These are phyloP conservation scores for Calendula officinalis DNA, from an alignment of 129 eudicot genomes.

Conservation along the genomic window DNA sequence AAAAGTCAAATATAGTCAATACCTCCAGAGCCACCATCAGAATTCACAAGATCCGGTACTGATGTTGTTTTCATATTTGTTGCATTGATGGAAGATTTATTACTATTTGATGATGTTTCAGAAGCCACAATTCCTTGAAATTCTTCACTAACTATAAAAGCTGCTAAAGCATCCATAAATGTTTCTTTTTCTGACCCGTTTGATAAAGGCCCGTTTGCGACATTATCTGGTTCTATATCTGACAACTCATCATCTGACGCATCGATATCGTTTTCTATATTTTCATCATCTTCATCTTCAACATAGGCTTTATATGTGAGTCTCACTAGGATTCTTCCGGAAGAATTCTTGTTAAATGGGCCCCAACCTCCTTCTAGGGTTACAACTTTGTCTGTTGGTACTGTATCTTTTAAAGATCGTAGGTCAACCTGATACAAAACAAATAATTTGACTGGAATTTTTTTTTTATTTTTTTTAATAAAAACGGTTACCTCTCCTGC, in stretches of 20 bases:
- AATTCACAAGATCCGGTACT: constrained; percentile 29
- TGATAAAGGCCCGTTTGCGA: constrained; percentile 37
- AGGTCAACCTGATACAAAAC: constrained; percentile 58
- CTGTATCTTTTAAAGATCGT: constrained; percentile 78
- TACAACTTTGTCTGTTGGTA: constrained; percentile 74
- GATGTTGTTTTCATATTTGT: constrained; percentile 22
- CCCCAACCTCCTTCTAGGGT: constrained; percentile 77
- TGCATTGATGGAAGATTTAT: constrained; percentile 32
- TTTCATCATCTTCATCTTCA: constrained; percentile 92
- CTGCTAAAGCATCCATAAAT: constrained; percentile 81
- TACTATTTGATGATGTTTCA: constrained; percentile 50
- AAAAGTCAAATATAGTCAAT: constrained; percentile 2
- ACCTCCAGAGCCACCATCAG: constrained; percentile 49
- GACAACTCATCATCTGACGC: constrained; percentile 62
- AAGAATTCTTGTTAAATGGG: constrained; percentile 45
- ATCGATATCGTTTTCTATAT: constrained; percentile 23
- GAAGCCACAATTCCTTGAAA: constrained; percentile 88
- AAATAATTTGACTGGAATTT: too few species aligned
- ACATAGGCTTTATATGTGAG: constrained; percentile 90
- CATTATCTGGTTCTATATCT: constrained; percentile 41
- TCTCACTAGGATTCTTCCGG: constrained; percentile 73
- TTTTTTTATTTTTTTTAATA: too few species aligned
- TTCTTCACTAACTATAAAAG: constrained; percentile 84
- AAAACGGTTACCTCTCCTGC: constrained; percentile 64
- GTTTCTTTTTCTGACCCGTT: constrained; percentile 54